These are phyloP conservation scores for Collariella sp. DNA, from an alignment of 495 filamentous ascomycete genomes.

Conservation along the genomic window DNA sequence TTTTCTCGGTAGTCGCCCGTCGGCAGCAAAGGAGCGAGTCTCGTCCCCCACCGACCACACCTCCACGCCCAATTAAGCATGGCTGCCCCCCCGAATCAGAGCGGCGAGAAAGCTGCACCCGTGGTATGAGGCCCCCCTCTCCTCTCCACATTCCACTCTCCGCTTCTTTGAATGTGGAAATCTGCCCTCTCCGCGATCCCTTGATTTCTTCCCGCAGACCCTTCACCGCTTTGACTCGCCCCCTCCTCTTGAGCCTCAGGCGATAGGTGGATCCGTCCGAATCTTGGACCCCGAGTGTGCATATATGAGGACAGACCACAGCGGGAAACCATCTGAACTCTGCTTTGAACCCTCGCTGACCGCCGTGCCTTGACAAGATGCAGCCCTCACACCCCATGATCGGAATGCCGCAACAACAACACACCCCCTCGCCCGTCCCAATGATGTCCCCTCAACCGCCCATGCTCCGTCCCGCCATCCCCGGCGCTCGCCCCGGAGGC, in stretches of 20 bases:
- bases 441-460: constrained; percentile 73
- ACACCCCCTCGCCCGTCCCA: constrained; percentile 39
- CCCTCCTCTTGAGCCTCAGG: neutral
- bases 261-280: neutral
- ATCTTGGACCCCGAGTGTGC: neutral
- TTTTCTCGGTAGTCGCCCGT: neutral
- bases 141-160: neutral
- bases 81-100: constrained; percentile 20
- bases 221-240: neutral
- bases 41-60: constrained; percentile 1
- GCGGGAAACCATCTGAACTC: neutral
- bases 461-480: constrained; percentile 74
- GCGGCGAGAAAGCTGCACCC: constrained; percentile 23
- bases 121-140: constrained; percentile 15
- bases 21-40: constrained; percentile 4
- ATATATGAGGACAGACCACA: too few species aligned
- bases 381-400: constrained; percentile 28
- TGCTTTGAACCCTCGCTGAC: constrained; percentile 5
- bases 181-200: neutral
- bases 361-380: constrained; percentile 4
- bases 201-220: neutral
- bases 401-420: constrained; percentile 21
- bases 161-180: neutral
- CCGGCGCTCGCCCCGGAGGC: constrained; percentile 56
- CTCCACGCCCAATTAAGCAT: constrained; percentile 11